A percentile compares a stretch with the other conserved stretches of the same genome.
phyloP scores from a whole-genome alignment of 2,329 filamentous ascomycete genomes.

The Aspergillus thermomutatus region DNA sequence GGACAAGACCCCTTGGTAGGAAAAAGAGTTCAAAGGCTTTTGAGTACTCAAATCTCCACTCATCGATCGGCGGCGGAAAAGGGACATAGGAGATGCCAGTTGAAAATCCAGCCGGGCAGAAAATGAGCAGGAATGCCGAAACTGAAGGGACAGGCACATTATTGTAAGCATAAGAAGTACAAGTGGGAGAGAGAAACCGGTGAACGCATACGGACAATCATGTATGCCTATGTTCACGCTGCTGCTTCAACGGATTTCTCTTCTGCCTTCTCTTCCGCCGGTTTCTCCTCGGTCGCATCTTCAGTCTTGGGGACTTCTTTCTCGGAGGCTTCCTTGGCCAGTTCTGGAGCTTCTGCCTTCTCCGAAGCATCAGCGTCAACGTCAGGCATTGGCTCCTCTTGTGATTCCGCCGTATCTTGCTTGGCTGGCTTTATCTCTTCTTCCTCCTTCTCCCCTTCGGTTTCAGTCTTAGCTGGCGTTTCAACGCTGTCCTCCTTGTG shows the following conservation, averaged over 20 bases:
- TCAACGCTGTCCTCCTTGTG: slow-evolving; percentile 35
- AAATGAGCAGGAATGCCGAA: not conserved
- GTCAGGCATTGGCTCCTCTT: slow-evolving; percentile 37
- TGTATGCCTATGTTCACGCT: slow-evolving; percentile 16
- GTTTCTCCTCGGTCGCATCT: slow-evolving; percentile 33
- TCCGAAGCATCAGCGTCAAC: slow-evolving; percentile 37
- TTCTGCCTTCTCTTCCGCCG: slow-evolving; percentile 31
- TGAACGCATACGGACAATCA: not conserved
- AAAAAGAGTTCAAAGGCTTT: not conserved
- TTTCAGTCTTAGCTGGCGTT: slow-evolving; percentile 29
- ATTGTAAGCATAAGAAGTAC: not conserved
- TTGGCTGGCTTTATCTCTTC: slow-evolving; percentile 30
- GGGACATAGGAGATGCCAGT: not conserved
- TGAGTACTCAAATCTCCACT: not conserved
- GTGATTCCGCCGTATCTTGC: slow-evolving; percentile 31
- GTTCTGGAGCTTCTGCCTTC: slow-evolving; percentile 23
- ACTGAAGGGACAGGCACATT: not conserved
- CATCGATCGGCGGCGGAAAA: not conserved
- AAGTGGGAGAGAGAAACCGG: not conserved
- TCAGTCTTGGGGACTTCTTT: slow-evolving; percentile 16
- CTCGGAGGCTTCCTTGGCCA: slow-evolving; percentile 22
- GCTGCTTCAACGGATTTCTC: slow-evolving; percentile 27
- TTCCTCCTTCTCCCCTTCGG: slow-evolving; percentile 32
- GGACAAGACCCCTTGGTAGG: not conserved
- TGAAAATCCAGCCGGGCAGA: not conserved